Conservation (phyloP, 2,329 filamentous ascomycete genomes). For the Immersiporthe knoxdaviesiana region DNA sequence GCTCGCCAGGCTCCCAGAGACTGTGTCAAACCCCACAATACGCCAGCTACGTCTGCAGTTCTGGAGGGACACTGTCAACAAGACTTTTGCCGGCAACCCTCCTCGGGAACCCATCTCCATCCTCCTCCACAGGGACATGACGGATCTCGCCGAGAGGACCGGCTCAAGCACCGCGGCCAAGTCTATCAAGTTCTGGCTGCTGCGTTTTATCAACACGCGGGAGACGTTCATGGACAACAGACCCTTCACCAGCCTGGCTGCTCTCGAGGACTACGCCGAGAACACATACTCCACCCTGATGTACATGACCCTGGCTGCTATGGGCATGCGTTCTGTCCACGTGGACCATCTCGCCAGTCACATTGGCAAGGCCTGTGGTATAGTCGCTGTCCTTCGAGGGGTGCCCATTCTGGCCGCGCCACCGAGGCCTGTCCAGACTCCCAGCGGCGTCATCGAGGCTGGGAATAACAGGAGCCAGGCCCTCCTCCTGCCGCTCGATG, state of each 20-base stretch:
- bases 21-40: constrained; percentile 84
- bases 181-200: constrained; percentile 72
- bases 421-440: constrained; percentile 53
- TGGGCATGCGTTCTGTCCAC: constrained; percentile 80
- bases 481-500: constrained; percentile 81
- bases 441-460: constrained; percentile 42
- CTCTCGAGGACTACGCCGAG: constrained; percentile 87
- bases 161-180: constrained; percentile 46
- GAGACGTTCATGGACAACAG: constrained; percentile 83
- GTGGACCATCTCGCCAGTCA: constrained; percentile 93
- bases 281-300: constrained; percentile 92
- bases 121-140: constrained; percentile 74
- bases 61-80: constrained; percentile 84
- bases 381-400: constrained; percentile 82
- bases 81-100: constrained; percentile 75
- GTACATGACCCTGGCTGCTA: constrained; percentile 80
- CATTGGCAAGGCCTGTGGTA: constrained; percentile 91
- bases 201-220: constrained; percentile 77
- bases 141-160: constrained; percentile 56
- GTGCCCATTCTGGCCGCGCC: constrained; percentile 87
- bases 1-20: constrained; percentile 85
- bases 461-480: constrained; percentile 47
- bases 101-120: constrained; percentile 92
- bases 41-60: constrained; percentile 91
- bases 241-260: constrained; percentile 73